Conservation (phyloP, 2,329 filamentous ascomycete species). For the Nemania bipapillata region DNA sequence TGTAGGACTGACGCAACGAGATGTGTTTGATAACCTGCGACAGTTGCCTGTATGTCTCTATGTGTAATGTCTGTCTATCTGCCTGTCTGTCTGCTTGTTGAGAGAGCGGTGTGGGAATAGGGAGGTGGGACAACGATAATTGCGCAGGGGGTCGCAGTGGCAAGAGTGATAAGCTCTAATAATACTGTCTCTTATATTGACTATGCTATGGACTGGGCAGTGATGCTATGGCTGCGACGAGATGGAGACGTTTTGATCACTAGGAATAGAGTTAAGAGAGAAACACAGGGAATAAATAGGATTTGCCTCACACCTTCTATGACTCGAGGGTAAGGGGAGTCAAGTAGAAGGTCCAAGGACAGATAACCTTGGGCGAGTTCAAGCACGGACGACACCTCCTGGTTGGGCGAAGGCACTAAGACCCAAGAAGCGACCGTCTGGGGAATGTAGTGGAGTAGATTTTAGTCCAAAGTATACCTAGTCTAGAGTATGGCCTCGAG, state of each 20-base stretch:
- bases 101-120: constrained; percentile 25
- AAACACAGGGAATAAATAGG: constrained; percentile 6
- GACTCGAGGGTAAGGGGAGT: constrained; percentile 27
- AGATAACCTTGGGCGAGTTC: constrained; percentile 39
- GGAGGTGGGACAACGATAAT: constrained; percentile 36
- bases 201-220: constrained; percentile 60
- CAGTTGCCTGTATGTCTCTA: neutral
- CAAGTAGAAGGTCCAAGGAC: neutral
- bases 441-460: constrained; percentile 12
- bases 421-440: constrained; percentile 39
- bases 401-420: constrained; percentile 37
- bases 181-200: constrained; percentile 61
- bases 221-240: constrained; percentile 21
- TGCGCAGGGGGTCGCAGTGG: constrained; percentile 32
- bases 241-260: constrained; percentile 3
- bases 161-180: constrained; percentile 44
- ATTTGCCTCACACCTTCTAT: constrained; percentile 34
- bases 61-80: neutral
- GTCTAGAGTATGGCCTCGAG: neutral
- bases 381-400: constrained; percentile 22
- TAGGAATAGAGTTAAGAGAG: neutral
- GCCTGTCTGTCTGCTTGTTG: constrained; percentile 1
- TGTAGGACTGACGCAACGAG: neutral
- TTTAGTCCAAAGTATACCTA: neutral
- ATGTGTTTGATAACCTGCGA: constrained; percentile 22